Evolutionary conservation across 2,329 filamentous ascomycete species (phyloP), one percentile per base, ranked within the genome.

Genomic region (Trichophyton simii): DNA sequence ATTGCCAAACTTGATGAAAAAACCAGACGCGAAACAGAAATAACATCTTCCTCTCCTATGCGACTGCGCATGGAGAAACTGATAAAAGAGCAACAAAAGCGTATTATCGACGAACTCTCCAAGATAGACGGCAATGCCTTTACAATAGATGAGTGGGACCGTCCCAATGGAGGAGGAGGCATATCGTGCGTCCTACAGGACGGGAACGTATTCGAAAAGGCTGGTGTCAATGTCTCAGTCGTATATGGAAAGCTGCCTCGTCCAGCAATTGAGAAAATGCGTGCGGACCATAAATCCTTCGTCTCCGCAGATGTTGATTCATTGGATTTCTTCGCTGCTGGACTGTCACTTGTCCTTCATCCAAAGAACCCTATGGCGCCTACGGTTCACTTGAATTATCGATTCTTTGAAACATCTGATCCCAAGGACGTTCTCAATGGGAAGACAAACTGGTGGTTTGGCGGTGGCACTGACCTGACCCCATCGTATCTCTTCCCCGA

Each of bases 121-220:
- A 82, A 85, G 68, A 80, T 97, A 50, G 94, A 97, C 71, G 91
- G 90, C 62, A 84, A 83, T 65, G 82, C 84, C 66, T 99, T 99
- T 78, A 82, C 83, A 63, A 79, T 85, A 63, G 94, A 99, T 76
- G 86, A 87, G 66, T 99, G 94, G 94, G 82, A 84, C 64, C 85
- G 94, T 59, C 86, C 88, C 62, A 86, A 91, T 71, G 94, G 94
- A 60, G 94, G 94, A 48, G 94, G 94, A 61, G 94, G 94, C 66
- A 91, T 92, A 68, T 95, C 90, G 15, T 96, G 91, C 75, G 91
- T 99, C 44, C 80, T 99, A 18, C 94, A 99, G 74, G 91, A 96
- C 66, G 91, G 94, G 67, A 92, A 95, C 65, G 90, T 96, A 58
- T 99, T 99, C 70, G 94, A 99, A 75, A 99, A 99, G 77, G 94